These are phyloP conservation scores for Pseudofabraea citricarpa DNA, from an alignment of 2,329 filamentous ascomycete genomes.

Conservation along the genomic window DNA sequence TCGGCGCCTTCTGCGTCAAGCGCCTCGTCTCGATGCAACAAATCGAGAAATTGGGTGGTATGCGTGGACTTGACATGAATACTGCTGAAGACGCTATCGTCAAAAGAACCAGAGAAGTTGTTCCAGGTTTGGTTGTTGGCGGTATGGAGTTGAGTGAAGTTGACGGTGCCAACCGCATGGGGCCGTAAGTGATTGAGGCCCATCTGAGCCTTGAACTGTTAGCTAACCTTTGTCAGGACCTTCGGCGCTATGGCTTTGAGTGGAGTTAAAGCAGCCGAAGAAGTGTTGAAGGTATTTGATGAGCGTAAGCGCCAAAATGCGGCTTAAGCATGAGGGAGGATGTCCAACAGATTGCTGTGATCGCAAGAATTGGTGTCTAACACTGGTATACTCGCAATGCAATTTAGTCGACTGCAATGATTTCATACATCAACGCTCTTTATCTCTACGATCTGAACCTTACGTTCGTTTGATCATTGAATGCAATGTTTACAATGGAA, in stretches of 20 bases:
- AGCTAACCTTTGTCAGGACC: too few species aligned
- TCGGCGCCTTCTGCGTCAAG: slow-evolving; percentile 89
- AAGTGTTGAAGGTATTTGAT: slow-evolving; percentile 74
- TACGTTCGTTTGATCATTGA: too few species aligned
- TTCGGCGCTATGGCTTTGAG: slow-evolving; percentile 86
- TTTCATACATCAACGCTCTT: too few species aligned
- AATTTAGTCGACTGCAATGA: too few species aligned
- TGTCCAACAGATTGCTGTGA: background rate
- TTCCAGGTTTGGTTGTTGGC: slow-evolving; percentile 84
- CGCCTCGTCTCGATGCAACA: slow-evolving; percentile 83
- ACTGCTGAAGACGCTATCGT: slow-evolving; percentile 88
- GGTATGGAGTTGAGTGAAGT: slow-evolving; percentile 93
- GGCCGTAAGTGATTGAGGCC: slow-evolving; percentile 28
- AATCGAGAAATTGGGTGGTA: slow-evolving; percentile 79
- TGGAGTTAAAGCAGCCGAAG: slow-evolving; percentile 88
- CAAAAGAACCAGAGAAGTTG: slow-evolving; percentile 82
- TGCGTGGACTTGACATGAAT: slow-evolving; percentile 93
- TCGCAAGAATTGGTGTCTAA: background rate
- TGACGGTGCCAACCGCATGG: slow-evolving; percentile 90
- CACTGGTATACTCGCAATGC: too few species aligned
- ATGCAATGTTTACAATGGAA: too few species aligned
- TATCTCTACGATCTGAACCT: too few species aligned
- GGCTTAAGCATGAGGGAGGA: slow-evolving; percentile 32
- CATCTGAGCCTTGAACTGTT: too few species aligned
- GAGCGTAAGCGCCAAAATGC: slow-evolving; percentile 72